Percentiles rank a stretch among this genome's conserved stretches.
Conservation (phyloP, 352 stramenopile species). For the Aphanomyces stellatus region DNA sequence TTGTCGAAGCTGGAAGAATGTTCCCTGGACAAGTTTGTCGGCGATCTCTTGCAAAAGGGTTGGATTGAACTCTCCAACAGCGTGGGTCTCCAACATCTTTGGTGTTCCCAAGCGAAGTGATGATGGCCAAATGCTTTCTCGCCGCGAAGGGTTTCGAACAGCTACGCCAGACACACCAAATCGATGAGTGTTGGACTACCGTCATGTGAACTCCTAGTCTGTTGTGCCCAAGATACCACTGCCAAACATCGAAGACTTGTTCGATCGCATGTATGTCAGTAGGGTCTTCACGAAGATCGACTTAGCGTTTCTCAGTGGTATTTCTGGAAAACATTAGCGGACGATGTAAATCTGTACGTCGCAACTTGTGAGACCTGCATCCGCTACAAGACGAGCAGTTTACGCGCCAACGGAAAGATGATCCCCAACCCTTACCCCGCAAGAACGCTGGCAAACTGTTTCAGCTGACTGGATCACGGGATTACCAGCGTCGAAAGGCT, state of each 20-base stretch:
- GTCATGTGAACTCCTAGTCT: constrained; percentile 17
- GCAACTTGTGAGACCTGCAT: constrained; percentile 25
- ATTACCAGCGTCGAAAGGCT: constrained; percentile 21
- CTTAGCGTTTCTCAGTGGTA: not conserved
- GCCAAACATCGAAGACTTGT: constrained; percentile 23
- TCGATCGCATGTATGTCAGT: constrained; percentile 15
- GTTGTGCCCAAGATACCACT: constrained; percentile 22
- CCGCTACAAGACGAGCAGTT: constrained; percentile 24
- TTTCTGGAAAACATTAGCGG: constrained; percentile 15
- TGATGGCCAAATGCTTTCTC: constrained; percentile 13
- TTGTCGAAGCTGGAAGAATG: too few relatives aligned
- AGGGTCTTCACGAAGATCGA: constrained; percentile 15
- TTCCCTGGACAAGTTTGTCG: too few relatives aligned
- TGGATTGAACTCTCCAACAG: too few relatives aligned
- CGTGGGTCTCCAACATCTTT: too few relatives aligned
- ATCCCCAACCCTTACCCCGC: constrained; percentile 21
- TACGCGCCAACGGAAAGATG: constrained; percentile 23
- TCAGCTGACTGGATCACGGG: constrained; percentile 28
- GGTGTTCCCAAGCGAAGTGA: constrained; percentile 23
- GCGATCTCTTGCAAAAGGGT: too few relatives aligned
- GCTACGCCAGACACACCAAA: constrained; percentile 4
- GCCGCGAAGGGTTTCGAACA: constrained; percentile 11
- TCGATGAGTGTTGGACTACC: constrained; percentile 23
- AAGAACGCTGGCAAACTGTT: constrained; percentile 24
- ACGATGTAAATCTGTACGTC: constrained; percentile 20